Evolutionary conservation across 768 basidiomycete species (phyloP), one percentile per base, ranked within the genome.

Genomic region (Pulveroboletus sp.): DNA sequence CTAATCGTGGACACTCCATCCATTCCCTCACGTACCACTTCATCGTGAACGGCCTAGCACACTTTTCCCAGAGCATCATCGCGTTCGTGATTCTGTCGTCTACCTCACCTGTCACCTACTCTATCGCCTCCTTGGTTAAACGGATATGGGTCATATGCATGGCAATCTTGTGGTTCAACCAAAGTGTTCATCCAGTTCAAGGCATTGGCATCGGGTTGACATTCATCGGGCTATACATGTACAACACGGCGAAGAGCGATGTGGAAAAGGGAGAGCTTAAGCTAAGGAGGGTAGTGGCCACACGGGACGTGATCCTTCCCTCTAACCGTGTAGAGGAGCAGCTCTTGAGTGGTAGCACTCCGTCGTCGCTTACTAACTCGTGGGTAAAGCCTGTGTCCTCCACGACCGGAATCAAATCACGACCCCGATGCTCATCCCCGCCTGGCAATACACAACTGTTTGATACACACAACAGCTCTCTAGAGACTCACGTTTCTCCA

Each of bases 141-240:
- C 92, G 97, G 21, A 94, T 99, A 47, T 93, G 85, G 39, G 97
- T 99, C 61, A 99, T 99, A 62, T 94, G 93, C 72, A 88, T 97
- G 59, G 97, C 97, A 17, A 90, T 99, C 63, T 75, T 94, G 43
- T 99, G 95, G 95, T 98, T 97, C 73, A 84, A 79, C 47, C 95
- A 97, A 71, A 64, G 76, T 31, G 81, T 97, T 16, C 87, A 94
- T 51, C 81, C 79, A 10, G 61, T 97, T 17, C 94, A 97, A 69
- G 94, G 79, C 5, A 62, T 89, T 41, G 97, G 97, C n/a, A 99
- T 99, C 61, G 73, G 73, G 17, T 65, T 97, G 71, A 97, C 97
- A 0, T 97, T 94, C 57, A 69, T 79, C 14, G 97, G 97, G 0
- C 73, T 99, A 36, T 97, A 86, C 72, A 84, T 98, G 85, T 99